Base-by-base conservation (phyloP, 306 rosid species). In the Purshia tridentata region DNA sequence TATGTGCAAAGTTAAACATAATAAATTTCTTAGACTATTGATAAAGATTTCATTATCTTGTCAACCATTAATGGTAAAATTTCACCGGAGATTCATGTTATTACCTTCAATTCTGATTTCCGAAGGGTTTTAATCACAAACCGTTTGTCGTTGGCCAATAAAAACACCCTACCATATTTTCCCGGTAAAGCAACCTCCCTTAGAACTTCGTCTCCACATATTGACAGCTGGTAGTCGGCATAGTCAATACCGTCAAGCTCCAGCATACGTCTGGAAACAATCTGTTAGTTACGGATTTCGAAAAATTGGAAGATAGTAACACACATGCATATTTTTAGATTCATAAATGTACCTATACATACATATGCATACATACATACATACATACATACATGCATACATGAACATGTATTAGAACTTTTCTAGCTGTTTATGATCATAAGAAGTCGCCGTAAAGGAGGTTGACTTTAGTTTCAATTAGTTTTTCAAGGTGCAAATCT, bases 81-180 rank as follows among this genome's bases (percentile, higher is more conserved):
- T 20, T n/a, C 40, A 68, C 18, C 2, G 7, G 47, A 67, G 3
- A 48, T 19, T 13, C 72, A 52, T 37, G 9, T 19, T 9, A 29
- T 65, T 82, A 82, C 89, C 89, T 77, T 77, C 59, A 65, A 23
- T 57, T 85, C 82, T 37, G 77, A 80, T 74, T 77, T 82, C 69
- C 73, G 59, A 54, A 85, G 44, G 42, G 75, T 54, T 70, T 80
- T 74, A 10, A 85, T 44, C 46, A 62, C 68, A 57, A 85, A 79
- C 44, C 81, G 65, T 39, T 77, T 51, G 51, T 81, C 77, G 11
- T 62, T 62, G 61, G 77, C 47, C 44, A 77, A 72, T 62, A 71
- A 41, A 53, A 72, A 18, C 64, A 69, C 48, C 20, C n/a, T 77
- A 51, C 86, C 83, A 77, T 46, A 23, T 74, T 73, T 80, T 68